Conservation (phyloP, 176 grass and related monocot genomes). For the Carex myosuroides region DNA sequence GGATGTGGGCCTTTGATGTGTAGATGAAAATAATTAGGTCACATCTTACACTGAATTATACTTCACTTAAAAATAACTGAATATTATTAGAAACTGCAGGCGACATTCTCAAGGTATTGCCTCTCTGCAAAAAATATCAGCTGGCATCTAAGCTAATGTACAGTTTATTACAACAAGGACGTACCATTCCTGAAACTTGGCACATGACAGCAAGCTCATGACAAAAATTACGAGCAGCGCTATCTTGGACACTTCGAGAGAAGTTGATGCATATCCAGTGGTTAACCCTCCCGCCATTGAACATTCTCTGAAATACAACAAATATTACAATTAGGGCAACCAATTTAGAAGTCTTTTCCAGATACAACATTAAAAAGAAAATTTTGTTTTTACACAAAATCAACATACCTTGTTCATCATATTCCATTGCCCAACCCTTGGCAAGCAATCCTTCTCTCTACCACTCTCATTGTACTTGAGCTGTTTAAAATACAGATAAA, state of each 20-base stretch:
- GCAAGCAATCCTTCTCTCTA: conserved; percentile 81
- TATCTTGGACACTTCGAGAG: conserved; percentile 70
- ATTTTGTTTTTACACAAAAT: neutral
- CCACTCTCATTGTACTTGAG: conserved; percentile 93
- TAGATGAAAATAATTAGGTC: neutral
- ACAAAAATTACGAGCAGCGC: conserved; percentile 58
- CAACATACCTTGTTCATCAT: conserved; percentile 92
- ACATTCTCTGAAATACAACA: conserved; percentile 66
- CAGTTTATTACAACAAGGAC: neutral
- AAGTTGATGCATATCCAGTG: conserved; percentile 77
- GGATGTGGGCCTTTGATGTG: neutral
- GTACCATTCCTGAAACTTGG: conserved; percentile 85
- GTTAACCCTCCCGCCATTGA: conserved; percentile 63
- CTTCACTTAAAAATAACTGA: neutral
- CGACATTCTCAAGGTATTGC: neutral
- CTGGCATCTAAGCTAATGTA: neutral
- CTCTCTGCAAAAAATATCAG: neutral
- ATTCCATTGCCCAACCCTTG: conserved; percentile 91
- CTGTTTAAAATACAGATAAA: conserved; percentile 29
- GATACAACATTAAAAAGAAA: neutral
- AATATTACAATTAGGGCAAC: neutral
- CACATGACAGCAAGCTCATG: conserved; percentile 80
- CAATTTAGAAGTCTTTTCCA: neutral
- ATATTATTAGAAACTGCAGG: neutral
- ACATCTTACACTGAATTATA: neutral